Evolutionary conservation across 371 early-diverging fungal genomes (phyloP), one percentile per base, ranked within the genome.

Genomic region (Mortierella sp.): DNA sequence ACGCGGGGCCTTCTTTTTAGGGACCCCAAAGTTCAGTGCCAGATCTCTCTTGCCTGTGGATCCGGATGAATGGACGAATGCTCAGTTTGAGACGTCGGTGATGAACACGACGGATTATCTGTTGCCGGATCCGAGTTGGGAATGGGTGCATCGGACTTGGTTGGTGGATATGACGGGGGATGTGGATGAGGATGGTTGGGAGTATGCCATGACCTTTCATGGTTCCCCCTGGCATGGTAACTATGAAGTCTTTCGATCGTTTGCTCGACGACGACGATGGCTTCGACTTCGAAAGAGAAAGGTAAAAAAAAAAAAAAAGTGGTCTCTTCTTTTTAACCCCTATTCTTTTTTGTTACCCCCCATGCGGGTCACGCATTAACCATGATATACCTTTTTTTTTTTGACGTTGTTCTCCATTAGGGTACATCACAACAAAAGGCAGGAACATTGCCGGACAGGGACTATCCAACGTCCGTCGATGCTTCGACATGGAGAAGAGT

Each of bases 81-180:
- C 19, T 46, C 85, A 52, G 69, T 87, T 83, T 74, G 72, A 85
- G 80, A 81, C 55, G 16, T 68, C 88, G 11, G 84, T 85, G 4
- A 87, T 87, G 85, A 84, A 90, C 53, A 84, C 81, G 1, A 66
- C 79, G 19, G 83, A 82, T 21, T 88, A 81, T 60, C 86, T 83
- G 50, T 52, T 90, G 19, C 90, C 90, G 9, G 89, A 90, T 66
- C 89, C 89, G 14, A 84, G 86, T 12, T 90, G 90, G 90, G 86
- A 89, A 72, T 90, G 90, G 90, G 88, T 88, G 57, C 84, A 82
- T 63, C 85, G 85, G 66, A 83, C 85, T 30, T 90, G 90, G 90
- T 75, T 90, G 77, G 87, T 89, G 19, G 89, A 90, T 68, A 89
- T 90, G 90, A 85, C 88, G n/a, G 87, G 82, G 4, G 89, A 90